These are phyloP conservation scores for Zymoseptoria crescenta DNA, from an alignment of 2,329 filamentous ascomycete genomes.

Conservation along the genomic window DNA sequence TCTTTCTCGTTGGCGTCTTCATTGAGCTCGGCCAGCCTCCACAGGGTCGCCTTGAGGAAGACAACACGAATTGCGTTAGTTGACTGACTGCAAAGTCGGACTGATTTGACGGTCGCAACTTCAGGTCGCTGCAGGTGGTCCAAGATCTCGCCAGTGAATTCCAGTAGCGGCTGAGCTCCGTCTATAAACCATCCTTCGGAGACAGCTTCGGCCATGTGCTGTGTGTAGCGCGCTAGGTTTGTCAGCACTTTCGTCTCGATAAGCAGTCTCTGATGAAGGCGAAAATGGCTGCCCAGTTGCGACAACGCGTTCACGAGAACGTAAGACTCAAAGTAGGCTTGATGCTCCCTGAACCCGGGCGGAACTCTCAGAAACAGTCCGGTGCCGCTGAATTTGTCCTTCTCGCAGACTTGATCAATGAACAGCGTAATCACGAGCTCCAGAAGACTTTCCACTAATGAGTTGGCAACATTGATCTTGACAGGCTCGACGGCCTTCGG, in stretches of 20 bases:
- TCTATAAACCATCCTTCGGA: conserved; percentile 97
- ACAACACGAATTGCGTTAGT: conserved; percentile 67
- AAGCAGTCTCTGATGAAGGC: conserved; percentile 62
- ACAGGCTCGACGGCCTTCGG: conserved; percentile 45
- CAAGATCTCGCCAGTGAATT: conserved; percentile 75
- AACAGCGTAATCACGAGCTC: conserved; percentile 75
- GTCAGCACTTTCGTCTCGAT: conserved; percentile 76
- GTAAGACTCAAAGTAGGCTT: conserved; percentile 91
- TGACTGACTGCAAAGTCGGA: conserved; percentile 83
- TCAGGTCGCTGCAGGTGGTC: conserved; percentile 86
- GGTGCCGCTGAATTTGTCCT: conserved; percentile 87
- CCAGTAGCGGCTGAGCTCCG: conserved; percentile 72
- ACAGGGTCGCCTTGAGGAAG: conserved; percentile 69
- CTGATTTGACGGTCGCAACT: conserved; percentile 70
- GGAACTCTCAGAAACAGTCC: conserved; percentile 80
- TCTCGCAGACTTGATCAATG: conserved; percentile 71
- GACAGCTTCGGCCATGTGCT: conserved; percentile 78
- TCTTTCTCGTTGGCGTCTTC: conserved; percentile 55
- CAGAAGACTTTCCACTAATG: conserved; percentile 66
- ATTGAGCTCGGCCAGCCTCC: conserved; percentile 77
- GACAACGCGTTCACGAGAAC: conserved; percentile 68
- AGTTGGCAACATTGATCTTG: conserved; percentile 51
- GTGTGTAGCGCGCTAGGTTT: conserved; percentile 73
- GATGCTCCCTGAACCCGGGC: conserved; percentile 87
- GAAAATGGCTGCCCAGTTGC: conserved; percentile 61